Percentiles rank a stretch among this genome's conserved stretches.
phyloP scores from a whole-genome alignment of 1,284 basidiomycete genomes.

The Hemileia vastatrix region DNA sequence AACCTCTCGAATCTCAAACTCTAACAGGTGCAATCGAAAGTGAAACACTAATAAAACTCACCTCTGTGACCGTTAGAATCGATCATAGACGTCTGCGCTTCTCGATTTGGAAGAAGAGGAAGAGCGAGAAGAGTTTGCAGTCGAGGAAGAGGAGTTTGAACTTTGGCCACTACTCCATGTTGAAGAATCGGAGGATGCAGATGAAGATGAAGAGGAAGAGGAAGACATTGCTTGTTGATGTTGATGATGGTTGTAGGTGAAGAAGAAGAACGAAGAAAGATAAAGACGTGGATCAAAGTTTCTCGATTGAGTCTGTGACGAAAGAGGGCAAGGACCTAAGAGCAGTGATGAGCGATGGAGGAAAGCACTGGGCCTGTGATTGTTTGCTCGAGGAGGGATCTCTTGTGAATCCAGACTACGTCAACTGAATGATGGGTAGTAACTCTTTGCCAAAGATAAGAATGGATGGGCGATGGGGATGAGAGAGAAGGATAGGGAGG shows the following conservation, averaged over 20 bases:
- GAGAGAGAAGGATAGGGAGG: too few relatives aligned
- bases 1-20: too few relatives aligned
- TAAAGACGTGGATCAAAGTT: too few relatives aligned
- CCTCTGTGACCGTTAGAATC: slow-evolving; percentile 37
- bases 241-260: neutral
- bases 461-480: too few relatives aligned
- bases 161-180: neutral
- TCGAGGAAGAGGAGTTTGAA: neutral
- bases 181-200: neutral
- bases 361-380: too few relatives aligned
- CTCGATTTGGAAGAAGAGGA: neutral
- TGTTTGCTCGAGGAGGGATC: too few relatives aligned
- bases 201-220: neutral
- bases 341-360: too few relatives aligned
- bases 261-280: neutral
- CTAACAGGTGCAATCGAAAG: neutral
- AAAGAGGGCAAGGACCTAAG: too few relatives aligned
- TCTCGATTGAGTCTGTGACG: too few relatives aligned
- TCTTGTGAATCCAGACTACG: too few relatives aligned
- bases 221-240: neutral
- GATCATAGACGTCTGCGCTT: slow-evolving; percentile 25
- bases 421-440: too few relatives aligned
- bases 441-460: too few relatives aligned
- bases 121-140: neutral
- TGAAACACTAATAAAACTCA: slow-evolving; percentile 9